Conservation (phyloP, 768 basidiomycete species). For the Lentinula guzmanii region DNA sequence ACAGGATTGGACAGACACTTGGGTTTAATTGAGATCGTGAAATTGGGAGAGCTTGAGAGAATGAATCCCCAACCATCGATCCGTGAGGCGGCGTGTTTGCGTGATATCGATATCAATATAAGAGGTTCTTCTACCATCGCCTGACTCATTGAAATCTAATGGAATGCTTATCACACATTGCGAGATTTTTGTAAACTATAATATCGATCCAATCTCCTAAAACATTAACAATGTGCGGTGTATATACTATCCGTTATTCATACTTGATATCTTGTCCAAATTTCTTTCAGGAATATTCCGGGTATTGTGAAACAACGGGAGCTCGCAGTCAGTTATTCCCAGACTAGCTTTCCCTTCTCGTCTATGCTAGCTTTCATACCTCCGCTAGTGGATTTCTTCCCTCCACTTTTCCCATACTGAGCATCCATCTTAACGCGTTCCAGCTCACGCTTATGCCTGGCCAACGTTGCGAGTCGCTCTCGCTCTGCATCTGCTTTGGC, state of each 20-base stretch:
- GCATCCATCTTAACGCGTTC: slow-evolving; percentile 39
- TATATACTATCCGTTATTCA: not conserved
- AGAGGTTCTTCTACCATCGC: too few species aligned
- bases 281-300: not conserved
- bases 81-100: too few species aligned
- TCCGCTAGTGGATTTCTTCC: slow-evolving; percentile 21
- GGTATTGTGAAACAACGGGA: not conserved
- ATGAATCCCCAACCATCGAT: too few species aligned
- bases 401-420: slow-evolving; percentile 21
- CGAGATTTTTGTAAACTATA: too few species aligned
- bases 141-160: too few species aligned
- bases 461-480: slow-evolving; percentile 30
- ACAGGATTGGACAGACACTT: too few species aligned
- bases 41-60: too few species aligned
- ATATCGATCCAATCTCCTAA: not conserved
- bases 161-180: too few species aligned
- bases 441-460: slow-evolving; percentile 40
- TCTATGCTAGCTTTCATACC: slow-evolving; percentile 37
- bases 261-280: not conserved
- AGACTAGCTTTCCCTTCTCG: slow-evolving; percentile 27
- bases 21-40: too few species aligned
- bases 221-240: not conserved
- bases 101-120: too few species aligned
- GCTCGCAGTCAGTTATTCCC: not conserved
- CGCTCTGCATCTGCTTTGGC: slow-evolving; percentile 37